Conservation (phyloP, 73 alveolate genomes). For the Paramecium primaurelia region DNA sequence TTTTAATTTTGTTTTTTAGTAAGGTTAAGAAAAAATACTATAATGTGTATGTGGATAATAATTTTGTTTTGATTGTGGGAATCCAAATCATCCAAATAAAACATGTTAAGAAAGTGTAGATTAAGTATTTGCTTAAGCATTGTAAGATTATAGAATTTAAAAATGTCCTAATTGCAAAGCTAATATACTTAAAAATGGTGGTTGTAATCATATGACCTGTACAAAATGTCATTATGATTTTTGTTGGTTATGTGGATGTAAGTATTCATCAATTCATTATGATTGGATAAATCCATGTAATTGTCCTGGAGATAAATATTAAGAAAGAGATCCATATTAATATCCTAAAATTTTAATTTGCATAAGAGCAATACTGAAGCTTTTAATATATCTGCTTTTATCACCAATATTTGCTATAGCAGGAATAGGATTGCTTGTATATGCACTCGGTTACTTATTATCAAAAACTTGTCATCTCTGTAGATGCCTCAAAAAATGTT, state of each 20-base stretch:
- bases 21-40: background rate
- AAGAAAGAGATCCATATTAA: background rate
- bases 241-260: conserved; percentile 86
- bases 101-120: background rate
- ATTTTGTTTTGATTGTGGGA: background rate
- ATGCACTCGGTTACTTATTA: conserved; percentile 42
- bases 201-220: conserved; percentile 97
- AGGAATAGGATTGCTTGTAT: conserved; percentile 38
- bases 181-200: conserved; percentile 92
- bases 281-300: conserved; percentile 14
- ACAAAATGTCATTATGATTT: conserved; percentile 86
- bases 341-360: background rate
- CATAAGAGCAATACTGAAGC: background rate
- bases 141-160: conserved; percentile 68
- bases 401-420: background rate
- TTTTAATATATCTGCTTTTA: background rate
- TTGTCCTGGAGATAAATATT: conserved; percentile 9
- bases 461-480: conserved; percentile 51
- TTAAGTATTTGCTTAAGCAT: background rate
- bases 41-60: background rate
- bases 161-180: conserved; percentile 96
- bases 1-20: background rate
- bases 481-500: conserved; percentile 10
- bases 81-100: background rate
- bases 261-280: background rate